phyloP scores from a whole-genome alignment of 2,329 filamentous ascomycete species.

The Penicillium decumbens region DNA sequence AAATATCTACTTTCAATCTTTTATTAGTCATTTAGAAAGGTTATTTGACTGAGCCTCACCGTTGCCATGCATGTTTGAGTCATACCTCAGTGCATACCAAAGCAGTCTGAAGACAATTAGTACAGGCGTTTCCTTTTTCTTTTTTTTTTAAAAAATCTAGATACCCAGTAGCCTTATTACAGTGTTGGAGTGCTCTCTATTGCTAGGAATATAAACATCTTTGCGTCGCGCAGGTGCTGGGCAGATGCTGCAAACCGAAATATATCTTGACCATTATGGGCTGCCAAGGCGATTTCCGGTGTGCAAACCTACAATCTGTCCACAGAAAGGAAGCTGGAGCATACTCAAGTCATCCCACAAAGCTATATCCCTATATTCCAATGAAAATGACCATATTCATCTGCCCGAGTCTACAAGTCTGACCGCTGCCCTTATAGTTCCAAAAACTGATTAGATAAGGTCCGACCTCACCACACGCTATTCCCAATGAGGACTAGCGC shows the following conservation, averaged over 20 bases:
- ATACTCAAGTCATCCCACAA: not conserved
- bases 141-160: too few species aligned
- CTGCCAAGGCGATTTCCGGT: not conserved
- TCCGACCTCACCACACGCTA: conserved; percentile 19
- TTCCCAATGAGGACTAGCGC: conserved; percentile 31
- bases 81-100: not conserved
- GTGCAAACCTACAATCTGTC: not conserved
- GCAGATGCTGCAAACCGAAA: not conserved
- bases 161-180: too few species aligned
- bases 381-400: not conserved
- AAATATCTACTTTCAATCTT: too few species aligned
- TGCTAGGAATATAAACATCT: too few species aligned
- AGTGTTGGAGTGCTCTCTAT: too few species aligned
- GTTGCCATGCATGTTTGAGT: not conserved
- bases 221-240: not conserved
- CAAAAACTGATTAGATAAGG: conserved; percentile 33
- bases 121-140: not conserved
- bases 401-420: not conserved
- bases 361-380: not conserved
- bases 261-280: not conserved
- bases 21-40: not conserved
- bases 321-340: not conserved
- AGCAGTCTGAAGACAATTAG: not conserved
- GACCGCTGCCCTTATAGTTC: not conserved
- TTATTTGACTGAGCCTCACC: not conserved